Base-by-base conservation (phyloP, 768 basidiomycete species). In the Termitomyces sp. region DNA sequence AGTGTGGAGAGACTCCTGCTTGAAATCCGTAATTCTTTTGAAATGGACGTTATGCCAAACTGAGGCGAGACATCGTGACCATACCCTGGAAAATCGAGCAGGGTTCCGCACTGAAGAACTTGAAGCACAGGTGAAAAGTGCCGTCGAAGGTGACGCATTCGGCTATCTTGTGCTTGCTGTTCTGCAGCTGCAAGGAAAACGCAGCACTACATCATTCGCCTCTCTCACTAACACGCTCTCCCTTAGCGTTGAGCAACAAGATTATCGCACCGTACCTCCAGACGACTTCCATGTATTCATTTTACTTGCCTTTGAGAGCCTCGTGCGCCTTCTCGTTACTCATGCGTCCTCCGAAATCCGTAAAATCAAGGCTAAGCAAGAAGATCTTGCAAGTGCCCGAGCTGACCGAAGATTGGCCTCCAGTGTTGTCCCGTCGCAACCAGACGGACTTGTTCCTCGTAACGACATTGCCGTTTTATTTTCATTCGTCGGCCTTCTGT, bases 31-130 rank as follows among this genome's bases (percentile, higher is more conserved):
- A 2, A 68, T 95, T 5, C 73, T 89, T n/a, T 80, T 97, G 43
- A 92, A 92, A 69, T 96, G 93, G 92, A 89, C 93, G 0, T 79
- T 96, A 60, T 92, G 93, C 72, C 77, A 94, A 65, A 87, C 92
- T 1, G 87, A 92, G 64, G 81, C 86, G 6, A 81, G 92, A 31
- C 86, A 89, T 69, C 82, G 83, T 20, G 86, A 92, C 66, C 75
- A 85, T 1, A 78, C 81, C 4, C 72, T 94, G 42, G 88, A 91
- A 65, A 80, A 84, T 65, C 78, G 79, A 36, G 79, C 77, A 6
- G 91, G 86, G 2, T 89, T 87, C 73, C 86, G 80, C 63, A 87
- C 91, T 2, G 90, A 92, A 56, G 86, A 90, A 57, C 80, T 96
- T 46, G 93, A 96, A 72, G 84, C 81, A 1, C 87, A 91, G 62